phyloP scores from a whole-genome alignment of 2,329 filamentous ascomycete species.

The Ceratocystis cubensis region DNA sequence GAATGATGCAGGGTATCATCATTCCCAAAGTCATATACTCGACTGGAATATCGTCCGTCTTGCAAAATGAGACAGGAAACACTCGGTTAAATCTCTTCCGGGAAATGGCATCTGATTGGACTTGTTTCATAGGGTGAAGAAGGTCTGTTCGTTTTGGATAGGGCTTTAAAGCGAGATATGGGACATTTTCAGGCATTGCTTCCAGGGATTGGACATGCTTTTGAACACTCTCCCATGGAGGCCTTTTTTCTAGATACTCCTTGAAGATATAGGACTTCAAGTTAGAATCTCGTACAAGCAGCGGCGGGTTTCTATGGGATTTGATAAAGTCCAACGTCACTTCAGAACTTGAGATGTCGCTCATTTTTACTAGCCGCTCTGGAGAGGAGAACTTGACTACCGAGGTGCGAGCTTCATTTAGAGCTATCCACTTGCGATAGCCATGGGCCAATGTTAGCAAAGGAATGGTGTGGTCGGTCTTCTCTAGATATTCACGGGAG shows the following conservation, averaged over 20 bases:
- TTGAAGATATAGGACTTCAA: conserved; percentile 33
- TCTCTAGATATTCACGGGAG: conserved; percentile 21
- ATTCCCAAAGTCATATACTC: conserved; percentile 40
- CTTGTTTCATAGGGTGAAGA: conserved; percentile 34
- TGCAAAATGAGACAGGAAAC: conserved; percentile 38
- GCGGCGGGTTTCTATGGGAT: conserved; percentile 25
- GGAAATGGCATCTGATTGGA: conserved; percentile 24
- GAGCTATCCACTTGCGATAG: background rate
- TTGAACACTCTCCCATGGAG: conserved; percentile 29
- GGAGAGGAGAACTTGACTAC: conserved; percentile 11
- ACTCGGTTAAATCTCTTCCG: conserved; percentile 35
- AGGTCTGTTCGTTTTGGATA: conserved; percentile 49
- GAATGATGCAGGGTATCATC: conserved; percentile 60
- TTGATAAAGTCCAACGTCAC: background rate
- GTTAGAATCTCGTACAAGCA: conserved; percentile 23
- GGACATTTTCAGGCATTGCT: conserved; percentile 32
- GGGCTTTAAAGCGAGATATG: conserved; percentile 37
- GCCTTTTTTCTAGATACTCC: conserved; percentile 36
- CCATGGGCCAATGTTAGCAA: conserved; percentile 15
- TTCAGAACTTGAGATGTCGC: conserved; percentile 8
- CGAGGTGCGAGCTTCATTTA: background rate
- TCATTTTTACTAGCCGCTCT: background rate
- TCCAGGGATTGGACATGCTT: conserved; percentile 30
- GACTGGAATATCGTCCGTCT: conserved; percentile 36
- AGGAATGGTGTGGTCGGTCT: conserved; percentile 25